Conservation (phyloP, 495 filamentous ascomycete species). For the Pseudomonodictys pantanalensis region DNA sequence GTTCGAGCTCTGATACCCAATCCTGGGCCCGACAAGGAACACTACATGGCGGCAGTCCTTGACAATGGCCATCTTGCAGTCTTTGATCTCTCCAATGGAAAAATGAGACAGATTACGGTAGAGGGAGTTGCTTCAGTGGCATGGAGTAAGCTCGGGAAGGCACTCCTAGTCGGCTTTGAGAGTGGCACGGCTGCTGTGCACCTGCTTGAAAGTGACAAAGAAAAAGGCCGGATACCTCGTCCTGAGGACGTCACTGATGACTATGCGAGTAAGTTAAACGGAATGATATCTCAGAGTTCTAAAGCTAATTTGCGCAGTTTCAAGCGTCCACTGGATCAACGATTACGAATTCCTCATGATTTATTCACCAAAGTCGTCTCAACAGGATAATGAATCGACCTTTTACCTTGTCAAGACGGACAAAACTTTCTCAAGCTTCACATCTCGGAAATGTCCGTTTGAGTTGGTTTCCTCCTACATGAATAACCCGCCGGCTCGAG, state of each 20-base stretch:
- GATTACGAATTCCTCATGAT: constrained; percentile 79
- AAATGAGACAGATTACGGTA: constrained; percentile 46
- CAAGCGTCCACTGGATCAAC: constrained; percentile 84
- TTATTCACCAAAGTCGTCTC: constrained; percentile 55
- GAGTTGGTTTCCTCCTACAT: constrained; percentile 66
- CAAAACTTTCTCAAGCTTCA: constrained; percentile 50
- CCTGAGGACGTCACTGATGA: constrained; percentile 65
- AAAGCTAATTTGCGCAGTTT: constrained; percentile 54
- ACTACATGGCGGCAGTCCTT: constrained; percentile 76
- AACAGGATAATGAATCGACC: constrained; percentile 56
- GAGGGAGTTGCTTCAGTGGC: constrained; percentile 76
- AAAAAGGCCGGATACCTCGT: constrained; percentile 73
- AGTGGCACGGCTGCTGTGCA: constrained; percentile 81
- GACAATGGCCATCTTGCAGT: constrained; percentile 75
- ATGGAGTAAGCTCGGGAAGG: constrained; percentile 92
- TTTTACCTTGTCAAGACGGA: constrained; percentile 75
- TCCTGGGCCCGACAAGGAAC: constrained; percentile 61
- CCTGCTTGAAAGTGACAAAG: constrained; percentile 69
- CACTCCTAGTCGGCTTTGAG: constrained; percentile 81
- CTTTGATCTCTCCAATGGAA: constrained; percentile 65
- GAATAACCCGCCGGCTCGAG: constrained; percentile 50
- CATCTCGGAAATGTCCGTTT: constrained; percentile 69
- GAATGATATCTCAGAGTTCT: not conserved
- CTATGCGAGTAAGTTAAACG: constrained; percentile 60
- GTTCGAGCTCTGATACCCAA: constrained; percentile 79